Conservation (phyloP, 305 asterid genomes). For the Fraxinus sp. region DNA sequence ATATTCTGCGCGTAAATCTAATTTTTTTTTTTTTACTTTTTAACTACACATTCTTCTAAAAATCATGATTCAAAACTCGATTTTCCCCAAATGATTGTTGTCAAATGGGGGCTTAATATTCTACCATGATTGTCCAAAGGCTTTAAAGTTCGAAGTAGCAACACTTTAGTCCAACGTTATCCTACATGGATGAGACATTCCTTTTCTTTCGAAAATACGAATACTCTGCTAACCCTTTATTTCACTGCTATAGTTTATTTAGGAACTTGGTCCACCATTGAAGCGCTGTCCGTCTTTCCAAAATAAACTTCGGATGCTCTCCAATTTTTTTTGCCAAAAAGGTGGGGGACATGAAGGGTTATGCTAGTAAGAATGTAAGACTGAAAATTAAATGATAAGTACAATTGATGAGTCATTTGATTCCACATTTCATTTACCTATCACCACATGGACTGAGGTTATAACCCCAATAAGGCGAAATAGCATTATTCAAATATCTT, state of each 20-base stretch:
- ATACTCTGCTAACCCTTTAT: background rate
- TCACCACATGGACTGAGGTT: too few species aligned
- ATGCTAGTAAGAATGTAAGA: background rate
- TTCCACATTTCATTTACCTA: too few species aligned
- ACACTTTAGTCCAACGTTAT: conserved; percentile 23
- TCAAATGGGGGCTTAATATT: too few species aligned
- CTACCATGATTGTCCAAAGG: background rate
- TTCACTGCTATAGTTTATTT: background rate
- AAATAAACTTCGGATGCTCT: background rate
- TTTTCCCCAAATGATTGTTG: too few species aligned
- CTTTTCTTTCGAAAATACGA: background rate
- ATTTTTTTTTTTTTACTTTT: too few species aligned
- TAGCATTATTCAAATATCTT: background rate
- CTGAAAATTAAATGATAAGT: background rate
- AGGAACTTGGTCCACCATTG: conserved; percentile 25
- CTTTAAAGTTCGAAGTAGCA: background rate
- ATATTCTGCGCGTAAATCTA: too few species aligned
- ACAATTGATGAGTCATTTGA: too few species aligned
- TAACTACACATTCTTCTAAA: too few species aligned
- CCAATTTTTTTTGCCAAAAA: background rate
- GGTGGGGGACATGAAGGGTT: background rate
- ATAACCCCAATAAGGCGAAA: too few species aligned
- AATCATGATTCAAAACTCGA: too few species aligned
- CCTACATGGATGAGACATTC: conserved; percentile 18
- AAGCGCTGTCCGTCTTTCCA: conserved; percentile 9